Base-by-base conservation (phyloP, 495 filamentous ascomycete species). In the Gamarada debralockiae region DNA sequence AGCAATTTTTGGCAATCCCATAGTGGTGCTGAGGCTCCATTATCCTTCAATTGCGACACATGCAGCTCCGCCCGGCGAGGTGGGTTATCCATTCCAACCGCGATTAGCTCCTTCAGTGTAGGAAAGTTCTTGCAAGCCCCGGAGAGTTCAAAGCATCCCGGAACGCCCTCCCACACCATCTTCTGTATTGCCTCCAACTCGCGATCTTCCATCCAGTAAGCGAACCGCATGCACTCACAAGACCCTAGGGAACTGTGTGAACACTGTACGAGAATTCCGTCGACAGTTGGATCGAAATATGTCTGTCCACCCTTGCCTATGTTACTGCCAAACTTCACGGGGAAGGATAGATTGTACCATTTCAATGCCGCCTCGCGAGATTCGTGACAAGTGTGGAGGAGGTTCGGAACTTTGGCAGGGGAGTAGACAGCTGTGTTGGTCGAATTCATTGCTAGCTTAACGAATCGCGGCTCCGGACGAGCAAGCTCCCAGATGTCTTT, bases 91-190 rank as follows among this genome's bases (percentile, higher is more conserved):
- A n/a, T n/a, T n/a, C n/a, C n/a, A n/a, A n/a, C n/a, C n/a, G n/a
- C n/a, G n/a, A n/a, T n/a, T n/a, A n/a, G n/a, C n/a, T n/a, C n/a
- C n/a, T n/a, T n/a, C n/a, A n/a, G n/a, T n/a, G n/a, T n/a, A n/a
- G n/a, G n/a, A n/a, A n/a, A n/a, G 60, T 59, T 7, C 36, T 44
- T n/a, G 54, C 60, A 17, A 59, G 50, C 31, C 31, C 31, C n/a
- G n/a, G 31, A 34, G 31, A 34, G 31, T n/a, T 34, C 31, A 34
- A 34, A 20, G 24, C 46, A 14, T 41, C 23, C 15, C n/a, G n/a
- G n/a, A n/a, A n/a, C n/a, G n/a, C 31, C 31, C 31, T 34, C 31
- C 31, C 31, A 34, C 8, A 34, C 31, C 31, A 34, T 34, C n/a
- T n/a, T 34, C 31, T 34, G 8, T 8, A 34, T 34, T n/a, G n/a